Percentiles rank a stretch among this genome's conserved stretches.
phyloP scores from a whole-genome alignment of 768 basidiomycete species.

The Russula vinacea region DNA sequence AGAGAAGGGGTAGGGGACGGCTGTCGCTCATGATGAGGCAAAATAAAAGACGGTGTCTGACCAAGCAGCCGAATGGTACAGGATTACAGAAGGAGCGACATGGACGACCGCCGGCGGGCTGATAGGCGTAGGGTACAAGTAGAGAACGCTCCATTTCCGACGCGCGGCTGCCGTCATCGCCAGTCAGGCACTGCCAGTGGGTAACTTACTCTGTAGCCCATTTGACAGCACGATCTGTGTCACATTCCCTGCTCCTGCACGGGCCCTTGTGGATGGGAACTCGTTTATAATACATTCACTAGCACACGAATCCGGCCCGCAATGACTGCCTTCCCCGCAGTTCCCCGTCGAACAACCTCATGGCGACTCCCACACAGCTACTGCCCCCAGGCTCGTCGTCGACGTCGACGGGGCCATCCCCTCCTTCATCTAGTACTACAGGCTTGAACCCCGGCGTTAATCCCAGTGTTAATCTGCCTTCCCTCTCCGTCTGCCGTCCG shows the following conservation, averaged over 20 bases:
- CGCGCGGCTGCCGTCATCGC: neutral
- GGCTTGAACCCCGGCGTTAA: too few relatives aligned
- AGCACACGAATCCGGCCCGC: too few relatives aligned
- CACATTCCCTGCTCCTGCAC: too few relatives aligned
- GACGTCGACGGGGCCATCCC: neutral
- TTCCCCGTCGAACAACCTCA: neutral
- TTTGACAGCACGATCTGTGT: neutral
- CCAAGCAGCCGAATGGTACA: neutral
- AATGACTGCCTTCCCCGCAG: neutral
- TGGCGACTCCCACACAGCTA: neutral
- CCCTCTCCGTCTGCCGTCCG: conserved; percentile 13
- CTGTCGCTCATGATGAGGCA: neutral
- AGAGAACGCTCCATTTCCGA: neutral
- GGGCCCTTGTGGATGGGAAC: too few relatives aligned
- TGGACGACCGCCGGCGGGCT: neutral
- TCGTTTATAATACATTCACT: too few relatives aligned
- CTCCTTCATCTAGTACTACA: neutral
- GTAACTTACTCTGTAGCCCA: too few relatives aligned
- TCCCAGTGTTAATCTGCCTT: too few relatives aligned
- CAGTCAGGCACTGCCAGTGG: neutral
- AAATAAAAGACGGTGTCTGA: neutral
- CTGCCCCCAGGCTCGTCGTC: neutral
- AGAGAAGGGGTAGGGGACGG: conserved; percentile 10
- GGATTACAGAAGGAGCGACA: conserved; percentile 3
- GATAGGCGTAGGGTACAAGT: neutral